These are phyloP conservation scores for Neofusicoccum cordaticola DNA, from an alignment of 2,329 filamentous ascomycete species.

Conservation along the genomic window DNA sequence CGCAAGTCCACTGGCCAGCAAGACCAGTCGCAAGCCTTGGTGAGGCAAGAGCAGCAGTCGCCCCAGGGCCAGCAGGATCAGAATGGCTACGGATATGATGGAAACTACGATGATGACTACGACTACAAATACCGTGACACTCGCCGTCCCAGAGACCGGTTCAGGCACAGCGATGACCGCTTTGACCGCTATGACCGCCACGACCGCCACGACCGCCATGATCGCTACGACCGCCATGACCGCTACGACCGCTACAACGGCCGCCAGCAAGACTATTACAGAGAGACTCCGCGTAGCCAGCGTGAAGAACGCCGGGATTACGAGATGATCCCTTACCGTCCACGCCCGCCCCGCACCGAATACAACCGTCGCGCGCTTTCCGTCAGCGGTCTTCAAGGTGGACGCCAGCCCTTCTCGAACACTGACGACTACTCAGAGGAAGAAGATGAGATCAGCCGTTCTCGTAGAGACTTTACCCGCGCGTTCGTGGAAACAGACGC, in stretches of 20 bases:
- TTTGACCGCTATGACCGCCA: too few species aligned
- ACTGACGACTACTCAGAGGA: conserved; percentile 9
- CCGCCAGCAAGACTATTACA: not conserved
- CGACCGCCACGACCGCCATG: not conserved
- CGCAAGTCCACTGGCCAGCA: conserved; percentile 8
- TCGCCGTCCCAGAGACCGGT: too few species aligned
- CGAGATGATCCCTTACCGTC: not conserved
- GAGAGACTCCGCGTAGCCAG: not conserved
- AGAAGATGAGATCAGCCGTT: conserved; percentile 8
- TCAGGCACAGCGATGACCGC: too few species aligned
- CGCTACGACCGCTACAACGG: conserved; percentile 1
- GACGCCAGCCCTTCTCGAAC: conserved; percentile 8
- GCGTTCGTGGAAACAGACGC: conserved; percentile 15
- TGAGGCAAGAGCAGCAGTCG: not conserved
- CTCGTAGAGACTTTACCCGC: conserved; percentile 12
- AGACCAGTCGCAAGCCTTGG: not conserved
- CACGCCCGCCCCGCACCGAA: not conserved
- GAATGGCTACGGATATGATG: conserved; percentile 1
- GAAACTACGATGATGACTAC: not conserved
- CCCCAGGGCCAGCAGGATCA: not conserved
- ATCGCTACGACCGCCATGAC: not conserved
- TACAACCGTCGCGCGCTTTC: conserved; percentile 14
- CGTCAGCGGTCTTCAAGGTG: conserved; percentile 3
- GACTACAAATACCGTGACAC: not conserved
- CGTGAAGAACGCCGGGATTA: not conserved